Evolutionary conservation across 2,329 filamentous ascomycete species (phyloP), one percentile per base, ranked within the genome.

Genomic region (Fusarium concolor): DNA sequence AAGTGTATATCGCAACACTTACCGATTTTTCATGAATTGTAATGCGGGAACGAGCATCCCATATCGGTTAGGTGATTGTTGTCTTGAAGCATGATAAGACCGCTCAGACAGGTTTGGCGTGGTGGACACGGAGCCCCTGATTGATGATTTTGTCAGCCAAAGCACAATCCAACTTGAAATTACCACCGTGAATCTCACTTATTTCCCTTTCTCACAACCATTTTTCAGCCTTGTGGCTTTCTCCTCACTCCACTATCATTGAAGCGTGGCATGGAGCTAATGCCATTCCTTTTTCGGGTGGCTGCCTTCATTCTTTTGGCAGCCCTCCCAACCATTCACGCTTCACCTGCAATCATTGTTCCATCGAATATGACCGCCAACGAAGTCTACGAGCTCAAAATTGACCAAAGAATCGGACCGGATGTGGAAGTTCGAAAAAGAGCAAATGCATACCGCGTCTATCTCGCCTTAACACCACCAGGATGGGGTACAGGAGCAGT

Each of bases 341-440:
- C 62, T 12, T 44, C 51, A n/a, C 35, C 68, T 31, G 58, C 56
- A 31, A 52, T 73, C 43, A 55, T 43, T 10, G 45, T 74, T 15
- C 71, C 71, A 22, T 65, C 29, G 44, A 71, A 72, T 43, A 64
- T 74, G 56, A 71, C 70, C 43, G 69, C 52, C 10, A 60, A 51
- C 24, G 26, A 70, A 43, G 49, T 46, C 10, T 44, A 49, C 38
- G 35, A 65, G 2, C 39, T 73, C 24, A 72, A 44, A 11, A 71
- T 72, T 35, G 28, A 50, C 3, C 59, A 67, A 24, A 62, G 55
- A 17, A 42, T 71, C 39, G 65, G 39, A 2, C 42, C 42, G 4
- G 54, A 68, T 22, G 59, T 56, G 26, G 62, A 72, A n/a, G 31
- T 47, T 2, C 56, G 62, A 18, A 55, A 67, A 17, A 56, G 38